Base-by-base conservation (phyloP, 2,329 filamentous ascomycete genomes). In the Aspergillus pseudoglaucus region DNA sequence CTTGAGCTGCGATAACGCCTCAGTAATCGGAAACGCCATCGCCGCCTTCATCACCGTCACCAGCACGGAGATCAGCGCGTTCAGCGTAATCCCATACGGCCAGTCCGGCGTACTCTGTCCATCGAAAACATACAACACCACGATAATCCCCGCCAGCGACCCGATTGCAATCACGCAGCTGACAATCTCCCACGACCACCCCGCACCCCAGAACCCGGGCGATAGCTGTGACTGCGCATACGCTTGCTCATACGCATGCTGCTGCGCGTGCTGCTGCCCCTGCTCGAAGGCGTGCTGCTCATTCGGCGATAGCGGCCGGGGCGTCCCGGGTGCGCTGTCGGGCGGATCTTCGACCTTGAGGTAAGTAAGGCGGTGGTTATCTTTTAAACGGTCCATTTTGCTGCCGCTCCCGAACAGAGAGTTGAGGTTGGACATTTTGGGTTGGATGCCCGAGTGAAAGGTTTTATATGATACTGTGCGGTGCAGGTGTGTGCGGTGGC, bases 101-200 rank as follows among this genome's bases (percentile, higher is more conserved):
- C 66, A 68, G 12, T 64, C 50, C 1, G 59, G 56, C 22, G 69
- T 47, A 1, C 55, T 47, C 14, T 60, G 48, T 15, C 62, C 53
- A 42, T 67, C 49, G 14, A 63, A 61, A 5, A 47, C 46, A 5
- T 56, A 41, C 5, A 73, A 52, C 9, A 70, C 54, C 3, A 51
- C 56, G 15, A 70, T 52, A 7, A 71, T 71, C 3, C 57, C 58
- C 5, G 46, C 57, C 45, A 72, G 61, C 44, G 66, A 64, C 0
- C 58, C n/a, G 2, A 68, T 58, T 17, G 65, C 65, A 6, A 59
- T 55, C 0, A 56, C 37, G 50, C 52, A 56, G 35, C 55, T 52
- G 18, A 58, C 23, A 9, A 60, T 53, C 46, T 59, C 56, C 47
- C 51, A 50, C 20, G 50, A 44, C 58, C 59, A 61, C 32, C 51